These are phyloP conservation scores for Centella asiatica DNA, from an alignment of 129 eudicot genomes.

Conservation along the genomic window DNA sequence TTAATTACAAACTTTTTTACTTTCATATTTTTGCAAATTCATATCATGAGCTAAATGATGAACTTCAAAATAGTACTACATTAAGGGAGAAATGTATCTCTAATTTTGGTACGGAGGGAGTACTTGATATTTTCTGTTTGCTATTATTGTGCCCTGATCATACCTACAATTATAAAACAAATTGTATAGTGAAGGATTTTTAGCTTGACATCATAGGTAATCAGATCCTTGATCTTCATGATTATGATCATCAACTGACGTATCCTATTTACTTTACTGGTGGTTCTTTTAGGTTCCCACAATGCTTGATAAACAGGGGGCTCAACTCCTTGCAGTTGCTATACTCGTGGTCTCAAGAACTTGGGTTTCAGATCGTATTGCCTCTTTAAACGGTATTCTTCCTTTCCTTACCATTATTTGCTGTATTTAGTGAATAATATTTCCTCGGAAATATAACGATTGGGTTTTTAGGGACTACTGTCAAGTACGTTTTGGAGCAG, in stretches of 20 bases:
- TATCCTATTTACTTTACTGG: conserved; percentile 9
- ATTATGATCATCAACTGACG: neutral
- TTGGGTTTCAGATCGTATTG: conserved; percentile 92
- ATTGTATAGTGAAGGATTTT: neutral
- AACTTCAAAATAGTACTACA: no score
- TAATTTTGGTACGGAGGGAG: no score
- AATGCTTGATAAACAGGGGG: conserved; percentile 91
- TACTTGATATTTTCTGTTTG: no score
- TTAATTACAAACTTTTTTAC: no score
- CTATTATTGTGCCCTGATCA: no score
- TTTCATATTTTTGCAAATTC: no score
- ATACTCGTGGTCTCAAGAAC: conserved; percentile 88
- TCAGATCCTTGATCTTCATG: neutral
- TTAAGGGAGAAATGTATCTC: no score
- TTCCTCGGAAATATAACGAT: neutral
- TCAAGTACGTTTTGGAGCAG: conserved; percentile 89
- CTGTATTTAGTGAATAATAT: neutral
- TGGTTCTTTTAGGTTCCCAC: conserved; percentile 77
- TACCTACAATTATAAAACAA: neutral
- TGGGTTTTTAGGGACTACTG: conserved; percentile 72
- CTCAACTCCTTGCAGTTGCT: conserved; percentile 91
- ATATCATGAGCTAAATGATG: no score
- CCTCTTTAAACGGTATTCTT: conserved; percentile 80
- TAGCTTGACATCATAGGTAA: neutral
- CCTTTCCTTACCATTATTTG: neutral